Evolutionary conservation across 306 rosid genomes (phyloP), one percentile per base, ranked within the genome.

Genomic region (Hippophae gyantsensis): DNA sequence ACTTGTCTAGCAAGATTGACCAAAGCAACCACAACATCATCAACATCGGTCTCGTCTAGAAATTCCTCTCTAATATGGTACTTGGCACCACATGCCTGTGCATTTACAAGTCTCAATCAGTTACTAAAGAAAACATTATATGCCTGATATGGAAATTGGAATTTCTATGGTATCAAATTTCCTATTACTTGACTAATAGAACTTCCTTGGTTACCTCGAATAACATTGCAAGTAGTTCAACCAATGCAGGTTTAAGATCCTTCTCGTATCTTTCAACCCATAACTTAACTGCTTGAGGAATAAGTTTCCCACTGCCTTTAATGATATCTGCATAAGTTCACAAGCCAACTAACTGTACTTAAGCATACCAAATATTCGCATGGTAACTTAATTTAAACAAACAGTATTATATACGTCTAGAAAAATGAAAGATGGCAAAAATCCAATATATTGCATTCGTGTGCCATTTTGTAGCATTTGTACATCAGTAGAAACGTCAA

Each of bases 41-140:
- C 98, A 13, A 92, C 96, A 67, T 85, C 95, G 38, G 74, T 80
- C 77, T 85, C 98, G 7, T 92, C 93, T 75, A 92, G 54, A 47
- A 80, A 86, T 64, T 87, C 98, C 57, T 86, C 84, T 54, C 76
- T 74, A 62, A 81, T 67, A 45, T 65, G 66, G 73, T 79, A 85
- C 79, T 81, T 92, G 58, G 92, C 90, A 58, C 98, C 98, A 63
- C 98, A 92, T 40, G 96, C 98, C 98, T 92, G 71, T 59, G 70
- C 48, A 66, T 61, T 68, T 57, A 44, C 61, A 69, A 52, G 69
- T 71, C 61, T 63, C 18, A 32, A 51, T 50, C 72, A 65, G n/a
- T 69, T 52, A 32, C 63, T 42, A 60, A 46, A 42, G 48, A 58
- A 9, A 11, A 27, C 57, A 56, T 13, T 45, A 53, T 32, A 41